Evolutionary conservation across 495 filamentous ascomycete genomes (phyloP), one percentile per base, ranked within the genome.

Genomic region (Lasiosphaeriaceae sp.): DNA sequence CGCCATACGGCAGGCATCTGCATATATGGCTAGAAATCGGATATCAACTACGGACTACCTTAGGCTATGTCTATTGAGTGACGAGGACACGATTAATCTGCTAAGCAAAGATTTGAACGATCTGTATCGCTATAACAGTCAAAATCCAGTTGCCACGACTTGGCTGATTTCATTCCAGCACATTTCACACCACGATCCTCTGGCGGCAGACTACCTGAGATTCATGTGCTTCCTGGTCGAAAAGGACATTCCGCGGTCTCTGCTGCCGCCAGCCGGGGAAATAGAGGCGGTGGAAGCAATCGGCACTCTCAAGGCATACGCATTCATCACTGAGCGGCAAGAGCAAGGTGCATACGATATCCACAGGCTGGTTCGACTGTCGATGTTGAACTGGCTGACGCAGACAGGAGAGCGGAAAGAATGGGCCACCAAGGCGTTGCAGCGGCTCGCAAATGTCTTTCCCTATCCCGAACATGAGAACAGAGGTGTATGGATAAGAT

Each of bases 1-100:
- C 0, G 78, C 78, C 1, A 74, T 81, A 52, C 67, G 60, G 43
- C 76, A 81, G 59, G 77, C 77, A 24, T 69, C 74, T 11, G 69
- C 74, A 16, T 81, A 66, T 52, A 77, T 83, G 29, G 70, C 65
- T 37, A 64, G 67, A 51, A 77, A 63, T 21, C 21, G 51, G 6
- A 65, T 72, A 2, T 58, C 59, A 1, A 54, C 64, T 3, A 35
- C 48, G 1, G 50, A 67, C 24, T 77, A 75, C 44, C 63, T 77
- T 1, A 34, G 65, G 3, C 47, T 61, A 4, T 71, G 62, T 44
- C 24, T 44, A 21, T 53, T 63, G 8, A 63, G 53, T 23, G 52
- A 70, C 16, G 43, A 56, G 16, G 51, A 57, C 0, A 34, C 60
- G 16, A 63, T 68, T 4, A 44, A 61, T 3, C 35, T 71, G 7